These are phyloP conservation scores for Glonium stellatum DNA, from an alignment of 495 filamentous ascomycete species.

Conservation along the genomic window DNA sequence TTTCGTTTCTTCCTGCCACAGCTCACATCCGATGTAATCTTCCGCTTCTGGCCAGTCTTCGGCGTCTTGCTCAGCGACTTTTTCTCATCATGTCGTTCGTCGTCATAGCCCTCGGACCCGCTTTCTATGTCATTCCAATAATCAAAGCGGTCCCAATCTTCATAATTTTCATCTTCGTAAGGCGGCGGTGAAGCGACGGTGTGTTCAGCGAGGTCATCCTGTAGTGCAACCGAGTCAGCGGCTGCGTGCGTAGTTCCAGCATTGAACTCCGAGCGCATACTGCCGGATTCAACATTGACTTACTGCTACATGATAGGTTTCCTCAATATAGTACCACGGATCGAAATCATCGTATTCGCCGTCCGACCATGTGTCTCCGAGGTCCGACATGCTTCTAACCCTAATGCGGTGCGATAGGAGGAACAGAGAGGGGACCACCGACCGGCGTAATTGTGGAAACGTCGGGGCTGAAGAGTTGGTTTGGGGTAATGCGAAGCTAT, in stretches of 20 bases:
- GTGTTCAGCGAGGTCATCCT: conserved; percentile 39
- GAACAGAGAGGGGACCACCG: not conserved
- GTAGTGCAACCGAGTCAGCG: conserved; percentile 2
- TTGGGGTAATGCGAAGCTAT: not conserved
- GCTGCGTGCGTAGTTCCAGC: not conserved
- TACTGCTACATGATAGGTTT: conserved; percentile 32
- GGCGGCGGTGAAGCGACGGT: conserved; percentile 34
- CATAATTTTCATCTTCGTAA: conserved; percentile 19
- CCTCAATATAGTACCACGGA: conserved; percentile 37
- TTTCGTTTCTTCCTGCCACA: conserved; percentile 17
- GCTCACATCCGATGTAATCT: conserved; percentile 14
- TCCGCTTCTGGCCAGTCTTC: conserved; percentile 21
- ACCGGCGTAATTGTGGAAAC: not conserved
- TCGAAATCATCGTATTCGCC: conserved; percentile 22
- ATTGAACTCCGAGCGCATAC: not conserved
- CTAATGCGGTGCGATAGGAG: not conserved
- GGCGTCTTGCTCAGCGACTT: conserved; percentile 2
- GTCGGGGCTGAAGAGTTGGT: not conserved
- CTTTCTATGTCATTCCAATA: conserved; percentile 37
- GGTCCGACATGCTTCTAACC: conserved; percentile 23
- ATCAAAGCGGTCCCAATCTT: conserved; percentile 28
- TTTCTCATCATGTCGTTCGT: conserved; percentile 16
- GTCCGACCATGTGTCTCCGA: conserved; percentile 22
- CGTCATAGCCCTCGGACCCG: conserved; percentile 33
- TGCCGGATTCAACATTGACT: conserved; percentile 1